A percentile compares a stretch with the other conserved stretches of the same genome.
Conservation (phyloP, 768 basidiomycete genomes). For the Suillus ampliporus region DNA sequence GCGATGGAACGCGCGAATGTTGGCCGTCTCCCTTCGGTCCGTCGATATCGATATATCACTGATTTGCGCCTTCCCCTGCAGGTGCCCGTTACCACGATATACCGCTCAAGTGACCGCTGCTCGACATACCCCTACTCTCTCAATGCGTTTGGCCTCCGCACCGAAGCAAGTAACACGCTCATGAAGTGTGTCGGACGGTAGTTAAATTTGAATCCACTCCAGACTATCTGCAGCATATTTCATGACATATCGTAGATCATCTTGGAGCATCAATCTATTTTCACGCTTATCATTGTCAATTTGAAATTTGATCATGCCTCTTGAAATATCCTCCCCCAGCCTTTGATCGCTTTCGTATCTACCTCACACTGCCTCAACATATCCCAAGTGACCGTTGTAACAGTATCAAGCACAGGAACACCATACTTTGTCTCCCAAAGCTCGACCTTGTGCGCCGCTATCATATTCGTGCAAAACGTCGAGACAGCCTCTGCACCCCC, state of each 20-base stretch:
- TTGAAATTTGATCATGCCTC: background rate
- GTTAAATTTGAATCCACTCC: too few relatives aligned
- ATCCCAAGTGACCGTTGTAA: slow-evolving; percentile 7
- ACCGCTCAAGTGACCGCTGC: too few relatives aligned
- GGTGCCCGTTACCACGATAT: too few relatives aligned
- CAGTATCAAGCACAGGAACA: slow-evolving; percentile 4
- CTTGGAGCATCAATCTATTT: background rate
- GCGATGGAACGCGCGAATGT: too few relatives aligned
- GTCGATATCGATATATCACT: too few relatives aligned
- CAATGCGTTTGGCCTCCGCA: too few relatives aligned
- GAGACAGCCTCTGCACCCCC: slow-evolving; percentile 4
- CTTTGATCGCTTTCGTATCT: slow-evolving; percentile 7
- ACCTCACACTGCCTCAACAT: slow-evolving; percentile 6
- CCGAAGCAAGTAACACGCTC: too few relatives aligned
- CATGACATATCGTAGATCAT: background rate
- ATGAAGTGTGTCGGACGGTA: too few relatives aligned
- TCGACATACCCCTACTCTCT: too few relatives aligned
- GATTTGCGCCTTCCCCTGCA: too few relatives aligned
- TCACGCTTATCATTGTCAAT: too few relatives aligned
- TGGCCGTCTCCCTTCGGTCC: too few relatives aligned
- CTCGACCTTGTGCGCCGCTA: slow-evolving; percentile 3
- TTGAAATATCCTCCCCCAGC: slow-evolving; percentile 3
- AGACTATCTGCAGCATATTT: background rate
- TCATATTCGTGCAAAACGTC: slow-evolving; percentile 1
- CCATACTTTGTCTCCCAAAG: slow-evolving; percentile 4